Conservation (phyloP, 345 rosid species). For the Ceriops zippeliana region DNA sequence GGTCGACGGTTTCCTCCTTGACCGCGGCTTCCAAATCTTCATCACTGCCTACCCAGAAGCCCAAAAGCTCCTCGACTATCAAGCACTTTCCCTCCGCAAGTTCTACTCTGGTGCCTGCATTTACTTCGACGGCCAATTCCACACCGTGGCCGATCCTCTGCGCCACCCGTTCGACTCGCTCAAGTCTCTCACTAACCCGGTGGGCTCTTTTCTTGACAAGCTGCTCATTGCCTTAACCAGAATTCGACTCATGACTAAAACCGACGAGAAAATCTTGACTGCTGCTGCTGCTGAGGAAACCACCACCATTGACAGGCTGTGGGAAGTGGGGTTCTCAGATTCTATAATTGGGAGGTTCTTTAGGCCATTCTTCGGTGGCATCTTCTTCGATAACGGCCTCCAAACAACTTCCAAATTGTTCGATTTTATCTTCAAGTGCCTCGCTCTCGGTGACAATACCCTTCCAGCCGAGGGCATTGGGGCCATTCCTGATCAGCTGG, state of each 20-base stretch:
- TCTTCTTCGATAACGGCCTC: slow-evolving; percentile 74
- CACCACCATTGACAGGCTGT: slow-evolving; percentile 47
- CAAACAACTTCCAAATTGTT: slow-evolving; percentile 81
- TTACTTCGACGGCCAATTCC: slow-evolving; percentile 57
- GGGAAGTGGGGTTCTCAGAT: slow-evolving; percentile 63
- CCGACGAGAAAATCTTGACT: slow-evolving; percentile 49
- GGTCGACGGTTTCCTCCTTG: slow-evolving; percentile 77
- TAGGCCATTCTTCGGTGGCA: slow-evolving; percentile 85
- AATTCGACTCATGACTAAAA: slow-evolving; percentile 47
- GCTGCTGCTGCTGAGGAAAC: slow-evolving; percentile 41
- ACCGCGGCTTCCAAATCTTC: slow-evolving; percentile 96
- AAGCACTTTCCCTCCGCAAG: slow-evolving; percentile 46
- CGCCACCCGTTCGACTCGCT: slow-evolving; percentile 75
- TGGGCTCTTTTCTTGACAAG: slow-evolving; percentile 73
- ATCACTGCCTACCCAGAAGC: slow-evolving; percentile 95
- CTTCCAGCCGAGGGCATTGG: slow-evolving; percentile 81
- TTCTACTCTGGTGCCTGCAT: slow-evolving; percentile 82
- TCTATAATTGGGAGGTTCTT: slow-evolving; percentile 58
- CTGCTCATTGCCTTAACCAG: slow-evolving; percentile 69
- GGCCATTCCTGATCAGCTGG: slow-evolving; percentile 67
- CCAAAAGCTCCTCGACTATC: slow-evolving; percentile 62
- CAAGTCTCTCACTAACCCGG: slow-evolving; percentile 60
- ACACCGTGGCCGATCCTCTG: slow-evolving; percentile 82
- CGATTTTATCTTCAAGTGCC: slow-evolving; percentile 80
- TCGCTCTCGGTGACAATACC: slow-evolving; percentile 84